phyloP scores from a whole-genome alignment of 2,329 filamentous ascomycete species.

The Cryphonectria japonica region DNA sequence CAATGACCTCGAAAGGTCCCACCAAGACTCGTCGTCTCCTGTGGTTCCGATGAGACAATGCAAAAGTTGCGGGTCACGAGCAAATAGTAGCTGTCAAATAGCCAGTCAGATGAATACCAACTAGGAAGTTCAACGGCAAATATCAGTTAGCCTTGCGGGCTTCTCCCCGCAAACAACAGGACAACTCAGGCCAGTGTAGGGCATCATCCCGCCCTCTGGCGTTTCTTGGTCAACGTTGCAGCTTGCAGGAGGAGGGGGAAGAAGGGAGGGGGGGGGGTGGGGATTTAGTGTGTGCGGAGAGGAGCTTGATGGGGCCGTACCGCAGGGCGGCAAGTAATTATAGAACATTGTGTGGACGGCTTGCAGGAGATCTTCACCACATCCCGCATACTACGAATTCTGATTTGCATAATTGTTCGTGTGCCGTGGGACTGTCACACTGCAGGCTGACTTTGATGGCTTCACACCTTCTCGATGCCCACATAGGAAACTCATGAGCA shows the following conservation, averaged over 20 bases:
- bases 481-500: background rate
- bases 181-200: background rate
- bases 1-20: background rate
- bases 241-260: background rate
- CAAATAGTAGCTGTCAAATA: background rate
- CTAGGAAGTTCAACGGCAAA: background rate
- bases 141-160: background rate
- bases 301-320: too few relatives aligned
- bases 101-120: background rate
- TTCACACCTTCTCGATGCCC: background rate
- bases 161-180: background rate
- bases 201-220: background rate
- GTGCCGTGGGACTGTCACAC: background rate
- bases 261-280: too few relatives aligned
- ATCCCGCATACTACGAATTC: background rate
- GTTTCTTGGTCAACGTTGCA: background rate
- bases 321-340: background rate
- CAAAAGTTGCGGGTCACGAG: background rate
- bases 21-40: background rate
- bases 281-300: too few relatives aligned
- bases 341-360: background rate
- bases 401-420: background rate
- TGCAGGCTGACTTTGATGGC: background rate
- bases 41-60: background rate
- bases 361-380: background rate